Base-by-base conservation (phyloP, 495 filamentous ascomycete genomes). In the Aspergillus conjunctus region DNA sequence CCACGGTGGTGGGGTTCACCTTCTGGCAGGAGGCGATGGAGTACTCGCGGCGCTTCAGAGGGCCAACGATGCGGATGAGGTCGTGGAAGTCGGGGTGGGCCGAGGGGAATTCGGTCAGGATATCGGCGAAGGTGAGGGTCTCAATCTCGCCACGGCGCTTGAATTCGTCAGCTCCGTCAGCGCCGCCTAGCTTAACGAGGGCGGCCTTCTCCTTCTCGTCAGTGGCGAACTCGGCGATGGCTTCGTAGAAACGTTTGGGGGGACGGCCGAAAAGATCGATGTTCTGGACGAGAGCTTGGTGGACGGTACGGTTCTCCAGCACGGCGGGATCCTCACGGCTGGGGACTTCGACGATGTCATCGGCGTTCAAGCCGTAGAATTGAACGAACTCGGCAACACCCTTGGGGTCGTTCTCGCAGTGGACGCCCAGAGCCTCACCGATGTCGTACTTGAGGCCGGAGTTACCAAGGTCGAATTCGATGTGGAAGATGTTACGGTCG, bases 401-500 rank as follows among this genome's bases (percentile, higher is more conserved):
- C 52, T 78, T 71, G 17, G 85, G 78, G 71, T 98, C 87, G 72
- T 98, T 98, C 76, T 98, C 90, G 12, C 91, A 88, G 70, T 98
- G 94, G 59, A 98, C 91, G 64, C 94, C 94, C 10, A 98, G 88
- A n/a, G 94, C 94, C 75, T 98, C 95, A 54, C 94, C 94, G 70
- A 98, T 98, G 63, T 95, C 91, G 73, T 98, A 98, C 21, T 83
- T 94, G 59, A 98, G 86, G 46, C 92, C 92, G 37, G 92, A 94
- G 65, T 87, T 77, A 51, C 92, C 92, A 18, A 98, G 84, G 71
- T 97, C 94, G 69, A 98, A 98, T 74, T 98, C 94, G 64, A 98
- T 98, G 78, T 98, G 94, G 88, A 98, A 98, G 74, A 98, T 97
- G 80, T 98, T 98, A 33, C 94, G 91, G 72, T 97, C 93, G 73